phyloP scores from a whole-genome alignment of 176 grass and related monocot genomes.

The maize (Zea mays) region DNA sequence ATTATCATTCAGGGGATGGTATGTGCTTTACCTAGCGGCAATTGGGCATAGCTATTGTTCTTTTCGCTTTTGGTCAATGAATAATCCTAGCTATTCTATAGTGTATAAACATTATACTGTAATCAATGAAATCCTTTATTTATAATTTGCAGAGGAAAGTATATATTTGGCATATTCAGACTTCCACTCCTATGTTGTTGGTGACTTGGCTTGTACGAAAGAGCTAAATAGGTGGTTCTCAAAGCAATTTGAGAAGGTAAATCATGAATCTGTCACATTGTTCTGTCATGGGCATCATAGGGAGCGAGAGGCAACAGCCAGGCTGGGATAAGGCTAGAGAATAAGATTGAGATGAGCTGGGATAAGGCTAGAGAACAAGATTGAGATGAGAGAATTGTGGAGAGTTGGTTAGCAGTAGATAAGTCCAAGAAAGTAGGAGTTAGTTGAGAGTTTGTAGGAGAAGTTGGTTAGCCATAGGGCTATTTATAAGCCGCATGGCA shows the following conservation, averaged over 20 bases:
- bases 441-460: too few species aligned
- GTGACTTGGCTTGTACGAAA: conserved; percentile 81
- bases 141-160: conserved; percentile 73
- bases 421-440: too few species aligned
- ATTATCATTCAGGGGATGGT: conserved; percentile 98
- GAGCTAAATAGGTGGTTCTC: conserved; percentile 90
- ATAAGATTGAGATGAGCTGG: too few species aligned
- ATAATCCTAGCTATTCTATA: conserved; percentile 19
- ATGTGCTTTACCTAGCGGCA: conserved; percentile 27
- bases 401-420: too few species aligned
- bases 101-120: conserved; percentile 3
- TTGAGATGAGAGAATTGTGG: too few species aligned
- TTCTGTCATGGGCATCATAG: too few species aligned
- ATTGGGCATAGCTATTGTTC: neutral
- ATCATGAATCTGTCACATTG: neutral
- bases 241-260: conserved; percentile 98
- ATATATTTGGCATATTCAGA: conserved; percentile 93
- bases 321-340: too few species aligned
- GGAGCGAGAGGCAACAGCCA: too few species aligned
- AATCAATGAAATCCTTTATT: conserved; percentile 10
- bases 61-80: conserved; percentile 1
- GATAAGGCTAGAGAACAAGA: too few species aligned
- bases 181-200: conserved; percentile 80
- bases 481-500: too few species aligned
- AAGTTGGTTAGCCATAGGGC: too few species aligned